These are phyloP conservation scores for Eragrostis tef DNA, from an alignment of 202 grass and related monocot species.

Conservation along the genomic window DNA sequence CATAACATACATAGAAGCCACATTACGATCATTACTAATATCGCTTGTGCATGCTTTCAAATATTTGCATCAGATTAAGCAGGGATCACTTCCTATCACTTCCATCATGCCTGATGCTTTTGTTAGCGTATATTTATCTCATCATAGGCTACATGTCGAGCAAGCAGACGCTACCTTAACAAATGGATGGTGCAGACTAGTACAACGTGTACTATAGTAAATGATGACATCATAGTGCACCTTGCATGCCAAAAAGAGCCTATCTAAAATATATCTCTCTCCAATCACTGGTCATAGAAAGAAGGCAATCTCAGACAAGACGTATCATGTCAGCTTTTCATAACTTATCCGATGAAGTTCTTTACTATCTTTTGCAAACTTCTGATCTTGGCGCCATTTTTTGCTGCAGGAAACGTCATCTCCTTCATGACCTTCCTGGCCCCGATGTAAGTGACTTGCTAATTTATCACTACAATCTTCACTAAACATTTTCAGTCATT, in stretches of 20 bases:
- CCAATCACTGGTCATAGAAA: constrained; percentile 24
- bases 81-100: neutral
- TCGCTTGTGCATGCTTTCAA: neutral
- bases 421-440: constrained; percentile 87
- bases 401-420: constrained; percentile 76
- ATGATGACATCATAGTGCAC: too few species aligned
- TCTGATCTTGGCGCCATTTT: constrained; percentile 28
- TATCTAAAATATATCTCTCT: neutral
- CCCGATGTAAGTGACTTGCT: constrained; percentile 62
- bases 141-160: neutral
- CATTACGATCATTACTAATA: neutral
- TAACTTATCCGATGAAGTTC: constrained; percentile 26
- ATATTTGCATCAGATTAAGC: too few species aligned
- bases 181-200: too few species aligned
- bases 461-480: neutral
- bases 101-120: neutral
- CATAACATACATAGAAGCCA: neutral
- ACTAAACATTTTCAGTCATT: neutral
- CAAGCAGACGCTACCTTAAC: constrained; percentile 22
- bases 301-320: neutral
- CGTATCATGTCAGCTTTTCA: constrained; percentile 22
- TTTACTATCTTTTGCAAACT: constrained; percentile 4
- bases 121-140: neutral
- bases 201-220: too few species aligned
- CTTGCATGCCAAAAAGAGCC: constrained; percentile 1